These are phyloP conservation scores for Adansonia rubrostipa DNA, from an alignment of 441 rosid species.

Conservation along the genomic window DNA sequence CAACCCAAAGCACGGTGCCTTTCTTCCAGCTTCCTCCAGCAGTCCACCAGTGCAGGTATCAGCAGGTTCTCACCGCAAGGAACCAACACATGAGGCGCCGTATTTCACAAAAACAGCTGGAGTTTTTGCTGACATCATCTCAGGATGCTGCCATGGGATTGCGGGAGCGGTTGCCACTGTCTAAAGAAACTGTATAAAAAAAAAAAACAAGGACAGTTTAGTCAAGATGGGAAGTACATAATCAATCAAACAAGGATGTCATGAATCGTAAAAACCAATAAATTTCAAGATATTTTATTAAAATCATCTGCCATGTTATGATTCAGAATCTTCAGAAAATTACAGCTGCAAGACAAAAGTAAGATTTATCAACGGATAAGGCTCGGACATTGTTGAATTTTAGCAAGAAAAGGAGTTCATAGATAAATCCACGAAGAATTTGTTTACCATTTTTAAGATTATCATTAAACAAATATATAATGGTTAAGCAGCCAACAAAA, in stretches of 20 bases:
- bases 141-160: constrained; percentile 85
- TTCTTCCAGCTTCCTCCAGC: constrained; percentile 91
- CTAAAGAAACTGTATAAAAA: background rate
- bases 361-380: background rate
- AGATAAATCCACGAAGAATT: background rate
- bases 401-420: background rate
- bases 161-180: constrained; percentile 66
- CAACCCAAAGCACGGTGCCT: constrained; percentile 80
- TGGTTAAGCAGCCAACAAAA: background rate
- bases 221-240: background rate
- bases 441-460: background rate
- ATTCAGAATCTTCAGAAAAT: background rate
- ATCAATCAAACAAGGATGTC: background rate
- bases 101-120: constrained; percentile 49
- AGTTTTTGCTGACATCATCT: constrained; percentile 55
- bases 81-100: constrained; percentile 44
- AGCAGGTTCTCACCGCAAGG: constrained; percentile 59
- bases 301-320: background rate
- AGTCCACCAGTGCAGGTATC: constrained; percentile 72
- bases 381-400: background rate
- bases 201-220: background rate
- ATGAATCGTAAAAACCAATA: background rate
- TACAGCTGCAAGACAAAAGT: background rate
- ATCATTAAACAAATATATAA: too few species aligned
- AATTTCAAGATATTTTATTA: background rate